Evolutionary conservation across 2,329 filamentous ascomycete genomes (phyloP), one percentile per base, ranked within the genome.

Genomic region (Fonsecaea multimorphosa): DNA sequence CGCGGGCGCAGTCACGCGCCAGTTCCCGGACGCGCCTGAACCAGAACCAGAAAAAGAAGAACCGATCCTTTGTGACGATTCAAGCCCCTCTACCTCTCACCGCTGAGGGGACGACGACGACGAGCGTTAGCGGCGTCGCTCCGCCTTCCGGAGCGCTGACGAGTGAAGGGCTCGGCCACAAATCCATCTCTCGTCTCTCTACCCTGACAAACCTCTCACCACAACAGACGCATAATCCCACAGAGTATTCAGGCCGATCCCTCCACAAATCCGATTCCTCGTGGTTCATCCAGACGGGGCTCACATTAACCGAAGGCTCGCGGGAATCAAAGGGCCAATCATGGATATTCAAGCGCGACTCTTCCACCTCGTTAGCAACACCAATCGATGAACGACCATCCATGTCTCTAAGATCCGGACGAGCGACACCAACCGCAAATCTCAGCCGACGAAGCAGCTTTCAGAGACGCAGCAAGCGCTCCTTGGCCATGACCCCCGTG

Each of bases 271-370:
- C 64, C 8, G 66, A 65, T 14, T 55, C 70, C 36, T 59, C 71
- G 54, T 89, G 86, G 86, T 78, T 88, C 61, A 81, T 86, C 52
- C 84, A 86, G 59, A 83, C 86, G 0, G 85, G 85, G 2, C 79
- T 86, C 7, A 82, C 83, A 0, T 82, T 88, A 4, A 83, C 85
- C 1, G 82, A 84, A 3, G 81, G 85, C 22, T 82, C 85, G 4
- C 79, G 85, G 40, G 86, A 88, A 70, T 82, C 82, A 64, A 88
- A 88, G 70, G 86, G 86, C n/a, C 86, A 88, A 72, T 83, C 82
- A 62, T 88, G 86, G 86, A 78, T 88, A 2, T 78, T 80, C 2
- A 82, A 86, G 58, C 79, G 85, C 29, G 83, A 85, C 67, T 86
- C 82, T 66, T 83, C 82, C 0, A 87, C 86, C 0, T 84, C 81